A percentile compares a stretch with the other conserved stretches of the same genome.
Evolutionary conservation across 139 green algal species (phyloP).

Genomic region (Nannochloris sp.): DNA sequence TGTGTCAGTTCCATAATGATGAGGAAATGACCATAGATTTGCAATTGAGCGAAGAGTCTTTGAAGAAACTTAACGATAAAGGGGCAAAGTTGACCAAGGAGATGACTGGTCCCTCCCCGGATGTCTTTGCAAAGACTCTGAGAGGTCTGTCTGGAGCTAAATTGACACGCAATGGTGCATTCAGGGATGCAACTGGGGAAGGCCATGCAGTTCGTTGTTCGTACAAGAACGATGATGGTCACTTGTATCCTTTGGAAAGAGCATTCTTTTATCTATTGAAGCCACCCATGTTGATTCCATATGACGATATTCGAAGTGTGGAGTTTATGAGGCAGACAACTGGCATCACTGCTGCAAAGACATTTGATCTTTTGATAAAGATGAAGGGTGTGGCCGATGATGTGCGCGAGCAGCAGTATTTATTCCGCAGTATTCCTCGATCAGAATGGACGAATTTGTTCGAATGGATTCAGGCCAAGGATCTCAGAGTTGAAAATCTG

Average conservation of each 20-base stretch:
- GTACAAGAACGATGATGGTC: slow-evolving; percentile 82
- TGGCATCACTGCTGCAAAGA: slow-evolving; percentile 50
- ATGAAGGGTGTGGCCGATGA: slow-evolving; percentile 50
- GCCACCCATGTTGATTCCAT: slow-evolving; percentile 80
- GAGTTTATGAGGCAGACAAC: slow-evolving; percentile 85
- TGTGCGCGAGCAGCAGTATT: slow-evolving; percentile 21
- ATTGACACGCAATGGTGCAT: slow-evolving; percentile 65
- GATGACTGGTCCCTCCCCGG: slow-evolving; percentile 50
- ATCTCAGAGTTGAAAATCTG: slow-evolving; percentile 80
- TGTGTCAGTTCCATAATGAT: slow-evolving; percentile 79
- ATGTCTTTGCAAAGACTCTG: slow-evolving; percentile 85
- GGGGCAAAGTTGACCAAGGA: slow-evolving; percentile 36
- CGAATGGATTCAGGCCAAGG: slow-evolving; percentile 78
- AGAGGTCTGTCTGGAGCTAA: slow-evolving; percentile 73
- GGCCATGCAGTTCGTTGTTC: slow-evolving; percentile 63
- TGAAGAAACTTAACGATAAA: slow-evolving; percentile 77
- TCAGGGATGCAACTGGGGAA: slow-evolving; percentile 42
- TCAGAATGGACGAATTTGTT: slow-evolving; percentile 87
- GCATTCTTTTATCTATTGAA: slow-evolving; percentile 98
- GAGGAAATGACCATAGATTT: slow-evolving; percentile 71
- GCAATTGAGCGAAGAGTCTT: slow-evolving; percentile 61
- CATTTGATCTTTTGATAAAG: slow-evolving; percentile 86
- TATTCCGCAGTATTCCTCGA: slow-evolving; percentile 80
- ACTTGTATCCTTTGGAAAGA: slow-evolving; percentile 90
- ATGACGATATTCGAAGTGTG: slow-evolving; percentile 78